These are phyloP conservation scores for Paramecium caudatum DNA, from an alignment of 73 alveolate species.

Conservation along the genomic window DNA sequence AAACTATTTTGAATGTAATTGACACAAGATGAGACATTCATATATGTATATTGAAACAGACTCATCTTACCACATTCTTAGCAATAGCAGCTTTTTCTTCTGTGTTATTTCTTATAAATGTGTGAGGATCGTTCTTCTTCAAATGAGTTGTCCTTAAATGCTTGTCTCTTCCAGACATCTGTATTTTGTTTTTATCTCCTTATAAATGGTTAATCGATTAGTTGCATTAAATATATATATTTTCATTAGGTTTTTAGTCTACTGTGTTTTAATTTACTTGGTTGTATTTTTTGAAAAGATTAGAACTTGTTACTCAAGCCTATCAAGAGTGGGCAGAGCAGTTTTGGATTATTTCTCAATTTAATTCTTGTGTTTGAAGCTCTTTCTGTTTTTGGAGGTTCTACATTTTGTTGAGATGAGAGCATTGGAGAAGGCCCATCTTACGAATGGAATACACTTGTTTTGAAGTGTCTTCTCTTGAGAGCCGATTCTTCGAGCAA, in stretches of 20 bases:
- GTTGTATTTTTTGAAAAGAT: background rate
- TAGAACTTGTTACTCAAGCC: background rate
- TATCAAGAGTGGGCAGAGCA: constrained; percentile 12
- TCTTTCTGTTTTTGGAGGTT: background rate
- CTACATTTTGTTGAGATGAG: background rate
- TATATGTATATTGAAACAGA: background rate
- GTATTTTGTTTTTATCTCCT: constrained; percentile 23
- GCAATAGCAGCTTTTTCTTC: constrained; percentile 35
- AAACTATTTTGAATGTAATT: background rate
- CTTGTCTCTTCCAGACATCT: constrained; percentile 3
- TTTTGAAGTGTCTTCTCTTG: background rate
- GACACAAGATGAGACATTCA: background rate
- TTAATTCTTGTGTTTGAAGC: constrained; percentile 12
- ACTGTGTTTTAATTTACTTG: background rate
- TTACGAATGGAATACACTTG: background rate
- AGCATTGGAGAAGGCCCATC: constrained; percentile 13
- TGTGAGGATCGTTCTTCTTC: constrained; percentile 31
- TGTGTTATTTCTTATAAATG: background rate
- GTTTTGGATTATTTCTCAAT: constrained; percentile 16
- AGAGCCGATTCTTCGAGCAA: constrained; percentile 8
- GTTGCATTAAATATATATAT: constrained; percentile 20
- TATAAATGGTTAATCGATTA: constrained; percentile 11
- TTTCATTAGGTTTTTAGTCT: constrained; percentile 20
- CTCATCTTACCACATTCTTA: constrained; percentile 8
- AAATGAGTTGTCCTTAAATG: background rate